Base-by-base conservation (phyloP, 1,284 basidiomycete genomes). In the Leccinum subspadiceum region DNA sequence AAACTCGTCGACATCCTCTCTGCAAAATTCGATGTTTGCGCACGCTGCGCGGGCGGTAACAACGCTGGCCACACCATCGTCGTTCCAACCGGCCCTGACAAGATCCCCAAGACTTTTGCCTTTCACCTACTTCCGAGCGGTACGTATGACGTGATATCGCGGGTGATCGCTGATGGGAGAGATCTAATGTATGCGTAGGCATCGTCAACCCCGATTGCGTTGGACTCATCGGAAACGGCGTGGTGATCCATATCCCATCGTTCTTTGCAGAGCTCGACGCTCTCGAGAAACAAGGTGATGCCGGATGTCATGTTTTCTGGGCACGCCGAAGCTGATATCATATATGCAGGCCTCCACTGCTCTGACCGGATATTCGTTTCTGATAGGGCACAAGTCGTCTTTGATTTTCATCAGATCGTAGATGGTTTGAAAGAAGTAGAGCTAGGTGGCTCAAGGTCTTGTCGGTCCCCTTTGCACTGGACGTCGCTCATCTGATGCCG, bases 1-100 rank as follows among this genome's bases (percentile, higher is more conserved):
- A 96, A 98, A 78, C 87, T 98, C 62, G 94, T 96, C 63, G 94
- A 99, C 76, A 90, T 97, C 73, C 82, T 97, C 67, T 84, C 93
- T 52, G 92, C 89, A 20, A 86, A 96, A 58, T 85, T 87, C 67
- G 96, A 99, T 75, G 78, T 99, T 71, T 98, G 96, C 72, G 96
- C 96, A 37, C 86, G 96, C 53, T 98, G 95, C 75, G 96, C 96
- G 5, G 96, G 96, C 29, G 97, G 96, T 17, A 98, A 98, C 81
- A 99, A 99, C 74, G 96, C 96, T 48, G 97, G 96, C 5, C 96
- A 99, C 77, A 99, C 97, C 35, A 98, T 99, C 75, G 92, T 99
- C 65, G 93, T 90, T 41, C 89, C 92, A 52, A 80, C 84, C 66
- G 87, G 78, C 59, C 83, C 81, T 70, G 86, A 84, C 73, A 86